Evolutionary conservation across 1,139 yeast genomes (phyloP), one percentile per base, ranked within the genome.

Genomic region (Geotrichum candidum): DNA sequence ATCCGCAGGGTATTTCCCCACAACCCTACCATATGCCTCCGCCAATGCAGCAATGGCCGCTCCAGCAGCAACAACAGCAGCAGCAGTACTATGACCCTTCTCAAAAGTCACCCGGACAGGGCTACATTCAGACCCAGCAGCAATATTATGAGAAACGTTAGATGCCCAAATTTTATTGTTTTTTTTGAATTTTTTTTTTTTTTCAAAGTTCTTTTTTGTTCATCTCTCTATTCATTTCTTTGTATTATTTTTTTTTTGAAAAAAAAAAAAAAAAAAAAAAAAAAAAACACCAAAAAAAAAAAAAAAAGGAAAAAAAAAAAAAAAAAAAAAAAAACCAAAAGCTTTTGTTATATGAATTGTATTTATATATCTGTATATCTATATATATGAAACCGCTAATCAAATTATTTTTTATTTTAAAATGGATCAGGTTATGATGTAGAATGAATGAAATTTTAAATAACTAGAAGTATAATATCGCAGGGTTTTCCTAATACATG

Each of bases 61-160:
- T 27, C 11, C 57, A 48, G 38, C 53, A 45, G 13, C 41, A 48
- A 7, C 58, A 57, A 22, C 60, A 57, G 3, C 54, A 18, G 15
- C 59, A 46, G 38, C 57, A 50, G n/a, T 54, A 51, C 45, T 59
- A 54, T 59, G 58, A 59, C 33, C 59, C 53, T 31, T 23, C 51
- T n/a, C 61, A 58, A 27, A 54, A 46, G 38, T 48, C 59, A 18
- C 59, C 57, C 3, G 57, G 59, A 3, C 41, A 38, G 31, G 52
- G 58, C 31, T 33, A 38, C 23, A 50, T 41, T 22, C 57, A 51
- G 27, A 54, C 55, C 13, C 60, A 56, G 35, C 56, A 54, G 46
- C 62, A 57, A 45, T 60, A 58, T 48, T 58, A 46, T 51, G 59
- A 58, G 57, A 58, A 48, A 52, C 63, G 56, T 50, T 61, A 55